A percentile compares a stretch with the other conserved stretches of the same genome.
These are phyloP conservation scores for Stephania cephalantha DNA, from an alignment of 164 flowering plant genomes.

Conservation along the genomic window DNA sequence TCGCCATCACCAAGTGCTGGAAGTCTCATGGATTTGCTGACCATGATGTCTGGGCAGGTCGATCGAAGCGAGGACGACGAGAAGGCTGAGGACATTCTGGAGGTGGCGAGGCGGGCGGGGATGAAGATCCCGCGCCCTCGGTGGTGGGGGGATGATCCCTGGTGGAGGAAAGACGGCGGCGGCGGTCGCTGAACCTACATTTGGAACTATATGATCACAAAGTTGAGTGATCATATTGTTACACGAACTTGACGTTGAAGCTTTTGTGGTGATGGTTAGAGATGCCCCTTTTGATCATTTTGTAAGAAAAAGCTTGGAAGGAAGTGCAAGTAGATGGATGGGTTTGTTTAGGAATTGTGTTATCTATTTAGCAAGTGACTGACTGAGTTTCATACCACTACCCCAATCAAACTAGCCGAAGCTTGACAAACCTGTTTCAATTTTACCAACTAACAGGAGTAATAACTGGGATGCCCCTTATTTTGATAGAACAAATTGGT, in stretches of 20 bases:
- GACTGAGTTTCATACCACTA: no score
- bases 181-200: not conserved
- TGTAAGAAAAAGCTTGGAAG: not conserved
- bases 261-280: not conserved
- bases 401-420: no score
- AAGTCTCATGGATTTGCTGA: slow-evolving; percentile 15
- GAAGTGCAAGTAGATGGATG: no score
- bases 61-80: slow-evolving; percentile 1
- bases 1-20: not conserved
- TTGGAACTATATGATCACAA: no score
- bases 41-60: slow-evolving; percentile 1
- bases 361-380: no score
- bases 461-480: no score
- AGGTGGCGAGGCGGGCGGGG: slow-evolving; percentile 21
- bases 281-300: not conserved
- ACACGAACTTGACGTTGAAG: not conserved
- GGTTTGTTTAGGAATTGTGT: no score
- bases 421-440: no score
- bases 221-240: no score
- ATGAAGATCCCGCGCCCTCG: slow-evolving; percentile 25
- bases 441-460: no score
- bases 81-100: slow-evolving; percentile 17
- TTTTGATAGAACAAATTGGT: no score
- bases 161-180: not conserved
- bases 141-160: slow-evolving; percentile 14